These are phyloP conservation scores for Corinectria fuckeliana DNA, from an alignment of 2,329 filamentous ascomycete species.

Conservation along the genomic window DNA sequence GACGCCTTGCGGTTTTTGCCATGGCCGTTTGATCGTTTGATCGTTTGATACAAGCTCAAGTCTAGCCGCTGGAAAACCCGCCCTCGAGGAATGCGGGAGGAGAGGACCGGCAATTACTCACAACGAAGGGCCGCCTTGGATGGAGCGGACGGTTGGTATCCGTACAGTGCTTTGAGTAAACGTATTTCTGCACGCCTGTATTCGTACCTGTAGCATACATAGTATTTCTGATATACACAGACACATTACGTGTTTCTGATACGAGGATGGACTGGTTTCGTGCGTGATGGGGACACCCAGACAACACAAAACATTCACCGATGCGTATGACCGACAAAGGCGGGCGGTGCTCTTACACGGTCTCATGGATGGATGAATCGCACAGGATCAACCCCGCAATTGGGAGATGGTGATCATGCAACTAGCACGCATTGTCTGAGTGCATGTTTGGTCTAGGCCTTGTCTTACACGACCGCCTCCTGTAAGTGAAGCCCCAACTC, in stretches of 20 bases:
- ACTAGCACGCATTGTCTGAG: neutral
- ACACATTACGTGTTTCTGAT: conserved; percentile 13
- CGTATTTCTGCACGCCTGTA: conserved; percentile 1
- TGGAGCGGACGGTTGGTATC: neutral
- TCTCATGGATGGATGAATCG: neutral
- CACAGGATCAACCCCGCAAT: conserved; percentile 26
- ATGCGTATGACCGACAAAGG: conserved; percentile 2
- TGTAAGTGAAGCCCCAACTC: neutral
- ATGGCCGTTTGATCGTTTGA: conserved; percentile 11
- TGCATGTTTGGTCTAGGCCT: neutral
- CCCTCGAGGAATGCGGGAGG: conserved; percentile 4
- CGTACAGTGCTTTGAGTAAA: neutral
- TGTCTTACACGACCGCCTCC: conserved; percentile 13
- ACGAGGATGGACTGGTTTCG: neutral
- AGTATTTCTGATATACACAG: conserved; percentile 4
- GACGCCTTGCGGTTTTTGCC: neutral
- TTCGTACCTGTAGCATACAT: neutral
- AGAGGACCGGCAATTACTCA: neutral
- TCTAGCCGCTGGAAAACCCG: neutral
- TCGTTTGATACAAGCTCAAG: conserved; percentile 9
- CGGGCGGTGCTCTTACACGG: neutral
- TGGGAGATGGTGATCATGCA: neutral
- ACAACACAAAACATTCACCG: neutral
- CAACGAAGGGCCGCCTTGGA: conserved; percentile 1
- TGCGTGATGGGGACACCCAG: conserved; percentile 2